phyloP scores from a whole-genome alignment of 208 protist genomes.

The Trypanosoma cruzi region DNA sequence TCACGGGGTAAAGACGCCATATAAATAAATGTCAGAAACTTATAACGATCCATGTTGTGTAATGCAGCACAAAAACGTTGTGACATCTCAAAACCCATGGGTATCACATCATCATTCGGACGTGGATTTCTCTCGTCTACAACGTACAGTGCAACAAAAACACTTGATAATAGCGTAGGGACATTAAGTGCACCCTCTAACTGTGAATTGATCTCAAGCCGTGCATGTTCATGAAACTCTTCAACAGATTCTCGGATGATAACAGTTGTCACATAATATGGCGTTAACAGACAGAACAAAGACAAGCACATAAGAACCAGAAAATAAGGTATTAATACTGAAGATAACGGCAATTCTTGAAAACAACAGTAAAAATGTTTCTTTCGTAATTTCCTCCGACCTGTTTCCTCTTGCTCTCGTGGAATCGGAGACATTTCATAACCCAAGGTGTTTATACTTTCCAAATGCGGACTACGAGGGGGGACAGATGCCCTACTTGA shows the following conservation, averaged over 20 bases:
- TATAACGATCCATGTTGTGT: constrained; percentile 2
- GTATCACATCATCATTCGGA: constrained; percentile 1
- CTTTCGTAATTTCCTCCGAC: too few species aligned
- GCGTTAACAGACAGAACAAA: neutral
- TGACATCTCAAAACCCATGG: constrained; percentile 11
- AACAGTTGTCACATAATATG: neutral
- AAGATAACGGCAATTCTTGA: too few species aligned
- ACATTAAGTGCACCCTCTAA: constrained; percentile 1
- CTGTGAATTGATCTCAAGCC: constrained; percentile 8
- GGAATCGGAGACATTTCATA: too few species aligned
- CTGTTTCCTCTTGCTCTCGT: too few species aligned
- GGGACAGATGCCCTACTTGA: too few species aligned
- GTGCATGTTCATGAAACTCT: constrained; percentile 10
- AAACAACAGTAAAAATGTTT: too few species aligned
- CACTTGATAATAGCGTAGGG: neutral
- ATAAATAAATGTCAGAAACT: constrained; percentile 2
- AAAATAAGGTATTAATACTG: neutral
- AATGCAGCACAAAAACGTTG: constrained; percentile 15
- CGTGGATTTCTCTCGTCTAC: neutral
- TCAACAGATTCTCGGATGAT: neutral
- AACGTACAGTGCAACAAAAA: constrained; percentile 7
- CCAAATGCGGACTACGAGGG: too few species aligned
- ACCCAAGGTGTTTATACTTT: too few species aligned
- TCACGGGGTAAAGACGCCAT: constrained; percentile 1
- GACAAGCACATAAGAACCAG: neutral